Evolutionary conservation across 495 filamentous ascomycete genomes (phyloP), one percentile per base, ranked within the genome.

Genomic region (Talaromyces wortmannii): DNA sequence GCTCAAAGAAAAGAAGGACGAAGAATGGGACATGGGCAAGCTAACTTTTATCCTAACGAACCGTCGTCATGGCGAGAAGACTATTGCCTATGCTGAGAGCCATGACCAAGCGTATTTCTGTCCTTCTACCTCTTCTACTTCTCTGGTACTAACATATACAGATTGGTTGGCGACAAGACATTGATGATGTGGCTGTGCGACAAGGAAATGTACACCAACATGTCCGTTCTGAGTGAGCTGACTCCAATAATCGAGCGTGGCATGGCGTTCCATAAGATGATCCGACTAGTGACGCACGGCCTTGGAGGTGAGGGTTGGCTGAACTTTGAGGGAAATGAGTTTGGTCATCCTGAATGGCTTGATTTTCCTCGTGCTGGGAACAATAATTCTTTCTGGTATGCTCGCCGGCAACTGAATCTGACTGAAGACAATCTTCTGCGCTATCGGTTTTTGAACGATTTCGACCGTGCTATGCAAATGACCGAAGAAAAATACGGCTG

Each of bases 311-410:
- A 98, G 71, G 94, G 92, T 42, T 98, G 95, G 63, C 90, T 97
- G 52, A 97, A 97, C 74, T 98, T 98, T 63, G 91, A 96, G 71
- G 94, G 92, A 57, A 98, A 98, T 70, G 94, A 98, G 69, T 98
- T 98, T 69, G 94, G 94, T 1, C 94, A 98, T 69, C 94, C 94
- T 0, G 94, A 98, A 75, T 98, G 94, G 94, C 90, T 98, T 53
- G 94, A 98, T 68, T 98, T 98, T 72, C 94, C 94, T 10, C 87
- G 94, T 31, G 91, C 81, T 57, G 94, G 95, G 47, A 98, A 98
- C 78, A 73, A 87, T 63, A 97, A 97, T 70, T 92, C 87, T 58
- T 98, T 89, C 83, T 94, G 91, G 85, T 98, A 97, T 69, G 94
- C 94, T 2, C 85, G 94, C 3, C 88, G 94, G 48, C 94, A 96